Base-by-base conservation (phyloP, 2,329 filamentous ascomycete genomes). In the Fusarium sp. region DNA sequence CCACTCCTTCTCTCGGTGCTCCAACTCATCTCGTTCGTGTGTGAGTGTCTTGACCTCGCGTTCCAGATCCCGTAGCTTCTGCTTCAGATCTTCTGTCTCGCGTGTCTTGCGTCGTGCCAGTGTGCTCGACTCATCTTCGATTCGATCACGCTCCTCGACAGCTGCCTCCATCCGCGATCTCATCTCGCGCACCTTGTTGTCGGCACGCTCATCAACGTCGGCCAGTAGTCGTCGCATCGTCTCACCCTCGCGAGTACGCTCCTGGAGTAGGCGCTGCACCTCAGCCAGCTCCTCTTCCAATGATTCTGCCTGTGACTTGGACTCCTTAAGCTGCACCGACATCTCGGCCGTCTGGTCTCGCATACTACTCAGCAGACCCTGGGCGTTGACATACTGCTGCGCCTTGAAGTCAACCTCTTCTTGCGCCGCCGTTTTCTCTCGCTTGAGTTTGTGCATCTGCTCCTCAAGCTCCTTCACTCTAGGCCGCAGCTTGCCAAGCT, bases 241-340 rank as follows among this genome's bases (percentile, higher is more conserved):
- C 85, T 98, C 96, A 29, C 92, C 94, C 83, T 99, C 97, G 50
- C 97, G 91, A 5, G 94, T 96, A 29, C 97, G 92, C 83, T 99
- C 97, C 62, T 90, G 91, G 3, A 99, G 88, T 70, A 98, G 89
- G 67, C 94, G 91, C 81, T 97, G 95, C 4, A 95, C 93, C 82
- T 99, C 97, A 1, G 91, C 91, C 1, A 98, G 88, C 82, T 99
- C 97, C 83, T 99, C 97, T 79, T 98, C 96, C 1, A 98, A 86
- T 67, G 92, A 94, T 79, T 98, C 95, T 43, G 92, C 93, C 75
- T 95, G 92, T 59, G 92, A 91, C 71, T 93, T 92, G 1, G 94
- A 91, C 83, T 99, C 97, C 82, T 97, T 97, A 83, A 98, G 93
- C 84, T 98, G 97, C 75, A 94, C 93, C 6, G 92, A 92, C 79